These are phyloP conservation scores for Luvunga scandens DNA, from an alignment of 345 rosid genomes.

Conservation along the genomic window DNA sequence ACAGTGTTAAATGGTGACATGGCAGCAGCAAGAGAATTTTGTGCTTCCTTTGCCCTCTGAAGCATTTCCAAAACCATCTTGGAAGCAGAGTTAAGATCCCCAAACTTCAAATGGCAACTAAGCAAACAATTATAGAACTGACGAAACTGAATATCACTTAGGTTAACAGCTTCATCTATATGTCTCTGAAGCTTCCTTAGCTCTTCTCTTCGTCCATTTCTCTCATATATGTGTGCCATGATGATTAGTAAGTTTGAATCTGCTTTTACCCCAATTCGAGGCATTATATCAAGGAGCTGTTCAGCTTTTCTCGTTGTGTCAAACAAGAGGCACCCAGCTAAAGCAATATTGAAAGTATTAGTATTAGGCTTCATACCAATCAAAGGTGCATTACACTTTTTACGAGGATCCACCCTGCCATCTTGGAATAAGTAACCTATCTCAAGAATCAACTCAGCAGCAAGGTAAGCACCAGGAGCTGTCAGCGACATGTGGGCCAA, in stretches of 20 bases:
- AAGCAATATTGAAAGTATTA: constrained; percentile 61
- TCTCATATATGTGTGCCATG: constrained; percentile 82
- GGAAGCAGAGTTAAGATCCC: constrained; percentile 80
- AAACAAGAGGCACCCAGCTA: constrained; percentile 78
- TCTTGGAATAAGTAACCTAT: constrained; percentile 53
- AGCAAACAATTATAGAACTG: constrained; percentile 80
- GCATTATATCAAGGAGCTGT: constrained; percentile 79
- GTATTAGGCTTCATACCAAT: constrained; percentile 90
- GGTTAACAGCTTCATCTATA: constrained; percentile 68
- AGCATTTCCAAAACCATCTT: constrained; percentile 90
- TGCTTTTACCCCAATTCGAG: constrained; percentile 56
- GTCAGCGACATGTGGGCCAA: constrained; percentile 70
- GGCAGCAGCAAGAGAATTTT: constrained; percentile 70
- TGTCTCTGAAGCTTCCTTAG: constrained; percentile 80
- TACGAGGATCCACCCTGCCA: constrained; percentile 77
- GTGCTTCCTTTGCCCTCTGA: constrained; percentile 69
- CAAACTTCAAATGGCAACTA: constrained; percentile 75
- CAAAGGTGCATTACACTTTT: constrained; percentile 72
- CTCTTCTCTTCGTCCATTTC: constrained; percentile 85
- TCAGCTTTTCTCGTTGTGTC: constrained; percentile 90
- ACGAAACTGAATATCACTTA: constrained; percentile 64
- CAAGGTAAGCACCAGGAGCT: constrained; percentile 74
- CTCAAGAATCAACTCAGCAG: constrained; percentile 85
- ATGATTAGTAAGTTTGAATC: constrained; percentile 58
- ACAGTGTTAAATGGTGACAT: constrained; percentile 24